Percentiles rank a stretch among this genome's conserved stretches.
phyloP scores from a whole-genome alignment of 306 rosid species.

The Malus orientalis region DNA sequence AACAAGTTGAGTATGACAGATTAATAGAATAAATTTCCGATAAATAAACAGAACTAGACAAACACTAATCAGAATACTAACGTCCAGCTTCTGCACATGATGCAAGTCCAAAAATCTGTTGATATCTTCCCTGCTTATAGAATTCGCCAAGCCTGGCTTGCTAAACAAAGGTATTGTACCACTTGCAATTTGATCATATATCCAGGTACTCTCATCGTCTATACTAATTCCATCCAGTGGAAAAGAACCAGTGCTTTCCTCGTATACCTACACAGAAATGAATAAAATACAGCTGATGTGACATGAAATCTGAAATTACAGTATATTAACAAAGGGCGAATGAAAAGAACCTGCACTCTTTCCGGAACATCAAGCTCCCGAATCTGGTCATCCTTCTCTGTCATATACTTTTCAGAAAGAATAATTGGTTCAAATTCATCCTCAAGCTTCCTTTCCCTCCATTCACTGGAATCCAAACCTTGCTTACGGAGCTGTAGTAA shows the following conservation, averaged over 20 bases:
- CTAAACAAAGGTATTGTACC: conserved; percentile 59
- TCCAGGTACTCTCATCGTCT: conserved; percentile 76
- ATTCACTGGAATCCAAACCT: conserved; percentile 46
- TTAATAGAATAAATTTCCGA: conserved; percentile 14
- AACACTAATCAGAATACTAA: conserved; percentile 36
- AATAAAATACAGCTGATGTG: conserved; percentile 2
- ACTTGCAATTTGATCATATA: conserved; percentile 46
- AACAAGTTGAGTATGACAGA: conserved; percentile 4
- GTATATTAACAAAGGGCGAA: background rate
- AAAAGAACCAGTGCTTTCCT: conserved; percentile 79
- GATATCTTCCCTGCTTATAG: conserved; percentile 50
- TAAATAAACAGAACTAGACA: background rate
- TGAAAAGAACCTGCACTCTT: conserved; percentile 80
- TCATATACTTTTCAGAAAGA: conserved; percentile 87
- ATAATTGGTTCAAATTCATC: conserved; percentile 92
- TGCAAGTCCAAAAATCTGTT: conserved; percentile 78
- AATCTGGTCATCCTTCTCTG: conserved; percentile 75
- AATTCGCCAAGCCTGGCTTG: conserved; percentile 30
- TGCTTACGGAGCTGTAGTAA: conserved; percentile 49
- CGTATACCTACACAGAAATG: conserved; percentile 44
- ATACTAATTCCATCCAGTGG: conserved; percentile 52
- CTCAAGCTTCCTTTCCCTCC: conserved; percentile 73
- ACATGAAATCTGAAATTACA: background rate
- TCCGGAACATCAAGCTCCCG: conserved; percentile 80
- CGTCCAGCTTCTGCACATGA: conserved; percentile 88